Percentiles rank a stretch among this genome's conserved stretches.
These are phyloP conservation scores for Penstemon newberryi DNA, from an alignment of 257 asterid species.

Conservation along the genomic window DNA sequence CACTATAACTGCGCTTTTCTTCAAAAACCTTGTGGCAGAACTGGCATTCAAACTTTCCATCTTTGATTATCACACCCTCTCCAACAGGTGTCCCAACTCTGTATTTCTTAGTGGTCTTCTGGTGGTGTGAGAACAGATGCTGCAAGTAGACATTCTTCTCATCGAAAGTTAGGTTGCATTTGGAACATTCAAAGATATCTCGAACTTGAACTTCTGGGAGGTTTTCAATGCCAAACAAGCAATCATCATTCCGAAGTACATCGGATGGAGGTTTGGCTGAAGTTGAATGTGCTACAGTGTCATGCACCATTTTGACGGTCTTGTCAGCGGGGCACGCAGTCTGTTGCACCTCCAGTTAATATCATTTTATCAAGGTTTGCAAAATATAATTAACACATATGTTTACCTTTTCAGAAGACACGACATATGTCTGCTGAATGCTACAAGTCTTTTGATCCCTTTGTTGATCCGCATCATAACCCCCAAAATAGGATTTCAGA, in stretches of 20 bases:
- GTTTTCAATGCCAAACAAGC: constrained; percentile 63
- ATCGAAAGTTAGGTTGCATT: constrained; percentile 70
- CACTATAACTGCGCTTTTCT: constrained; percentile 78
- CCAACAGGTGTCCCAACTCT: constrained; percentile 67
- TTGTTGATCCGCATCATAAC: constrained; percentile 38
- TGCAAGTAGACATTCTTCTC: constrained; percentile 74
- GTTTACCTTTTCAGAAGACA: constrained; percentile 55
- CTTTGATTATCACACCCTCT: constrained; percentile 78
- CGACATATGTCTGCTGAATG: constrained; percentile 43
- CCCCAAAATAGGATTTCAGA: constrained; percentile 61
- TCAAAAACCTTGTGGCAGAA: constrained; percentile 87
- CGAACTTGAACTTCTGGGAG: constrained; percentile 89
- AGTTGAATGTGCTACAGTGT: constrained; percentile 42
- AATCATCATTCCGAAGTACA: constrained; percentile 39
- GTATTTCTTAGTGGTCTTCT: constrained; percentile 75
- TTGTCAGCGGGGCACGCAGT: constrained; percentile 39
- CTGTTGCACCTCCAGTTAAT: constrained; percentile 48
- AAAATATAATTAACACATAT: constrained; percentile 13
- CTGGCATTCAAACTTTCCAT: constrained; percentile 89
- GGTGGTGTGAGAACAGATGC: constrained; percentile 83
- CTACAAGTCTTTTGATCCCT: constrained; percentile 46
- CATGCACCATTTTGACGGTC: constrained; percentile 27
- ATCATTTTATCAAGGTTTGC: constrained; percentile 26
- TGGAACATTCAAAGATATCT: constrained; percentile 79
- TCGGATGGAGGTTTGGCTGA: constrained; percentile 37